phyloP scores from a whole-genome alignment of 495 filamentous ascomycete species.

The Neurospora tetraspora region DNA sequence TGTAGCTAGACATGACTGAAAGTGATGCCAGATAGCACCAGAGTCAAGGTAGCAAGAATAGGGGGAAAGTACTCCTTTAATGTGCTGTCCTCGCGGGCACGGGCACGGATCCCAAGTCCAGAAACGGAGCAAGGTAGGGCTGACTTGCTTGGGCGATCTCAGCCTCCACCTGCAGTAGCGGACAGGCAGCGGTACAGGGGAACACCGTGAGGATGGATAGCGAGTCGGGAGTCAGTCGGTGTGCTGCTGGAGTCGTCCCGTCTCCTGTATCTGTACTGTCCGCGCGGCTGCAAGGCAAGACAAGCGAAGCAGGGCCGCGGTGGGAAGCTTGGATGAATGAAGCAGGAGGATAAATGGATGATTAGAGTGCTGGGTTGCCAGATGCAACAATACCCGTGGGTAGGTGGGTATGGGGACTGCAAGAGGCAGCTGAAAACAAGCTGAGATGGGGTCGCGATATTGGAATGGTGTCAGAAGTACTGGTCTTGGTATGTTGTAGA shows the following conservation, averaged over 20 bases:
- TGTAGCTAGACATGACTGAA: slow-evolving; percentile 42
- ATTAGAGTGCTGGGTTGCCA: too few relatives aligned
- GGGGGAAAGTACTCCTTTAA: not conserved
- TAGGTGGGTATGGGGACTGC: not conserved
- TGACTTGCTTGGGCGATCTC: not conserved
- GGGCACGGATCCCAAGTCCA: not conserved
- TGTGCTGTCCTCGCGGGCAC: not conserved
- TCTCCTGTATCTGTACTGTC: not conserved
- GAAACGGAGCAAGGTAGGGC: not conserved
- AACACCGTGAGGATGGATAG: not conserved
- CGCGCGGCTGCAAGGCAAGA: not conserved
- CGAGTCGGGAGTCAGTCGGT: not conserved
- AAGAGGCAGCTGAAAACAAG: not conserved
- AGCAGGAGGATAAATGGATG: not conserved
- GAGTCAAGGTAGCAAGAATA: not conserved
- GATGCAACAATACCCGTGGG: too few relatives aligned
- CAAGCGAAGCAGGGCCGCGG: not conserved
- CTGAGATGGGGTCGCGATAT: not conserved
- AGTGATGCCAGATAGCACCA: not conserved
- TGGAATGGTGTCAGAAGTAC: not conserved
- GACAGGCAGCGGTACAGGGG: not conserved
- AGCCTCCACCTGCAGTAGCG: not conserved
- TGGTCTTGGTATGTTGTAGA: not conserved
- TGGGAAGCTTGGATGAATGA: not conserved
- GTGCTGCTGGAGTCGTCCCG: not conserved